Evolutionary conservation across 106 monocot genomes (phyloP).

Genomic region (Xerophyta viscosa): DNA sequence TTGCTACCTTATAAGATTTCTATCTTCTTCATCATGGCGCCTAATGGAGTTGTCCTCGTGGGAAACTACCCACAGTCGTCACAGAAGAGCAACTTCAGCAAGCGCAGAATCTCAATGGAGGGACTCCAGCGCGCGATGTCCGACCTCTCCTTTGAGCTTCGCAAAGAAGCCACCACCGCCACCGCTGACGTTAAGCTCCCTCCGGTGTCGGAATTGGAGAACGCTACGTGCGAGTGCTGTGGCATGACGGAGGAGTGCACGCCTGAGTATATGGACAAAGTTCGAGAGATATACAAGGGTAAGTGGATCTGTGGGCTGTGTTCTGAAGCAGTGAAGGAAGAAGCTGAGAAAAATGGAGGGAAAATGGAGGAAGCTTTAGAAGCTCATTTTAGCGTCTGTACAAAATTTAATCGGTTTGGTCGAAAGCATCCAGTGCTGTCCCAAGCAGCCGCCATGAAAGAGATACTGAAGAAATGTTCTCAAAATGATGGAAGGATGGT

Average conservation of each 20-base stretch:
- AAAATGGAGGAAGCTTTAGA: slow-evolving; percentile 34
- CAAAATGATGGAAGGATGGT: background rate
- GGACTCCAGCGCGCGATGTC: background rate
- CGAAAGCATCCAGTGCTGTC: slow-evolving; percentile 38
- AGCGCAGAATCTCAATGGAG: slow-evolving; percentile 13
- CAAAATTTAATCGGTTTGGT: slow-evolving; percentile 42
- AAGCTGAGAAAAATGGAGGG: slow-evolving; percentile 44
- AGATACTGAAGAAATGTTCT: slow-evolving; percentile 43
- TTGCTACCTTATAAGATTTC: no score
- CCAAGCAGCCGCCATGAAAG: slow-evolving; percentile 51
- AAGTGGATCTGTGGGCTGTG: slow-evolving; percentile 78
- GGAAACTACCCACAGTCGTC: background rate
- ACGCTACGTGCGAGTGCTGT: slow-evolving; percentile 77
- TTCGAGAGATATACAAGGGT: slow-evolving; percentile 45
- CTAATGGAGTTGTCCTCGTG: background rate
- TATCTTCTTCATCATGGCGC: no score
- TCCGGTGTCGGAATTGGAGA: slow-evolving; percentile 40
- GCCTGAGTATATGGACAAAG: slow-evolving; percentile 45
- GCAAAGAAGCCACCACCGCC: slow-evolving; percentile 4
- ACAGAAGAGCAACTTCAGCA: slow-evolving; percentile 1
- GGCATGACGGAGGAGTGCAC: slow-evolving; percentile 89
- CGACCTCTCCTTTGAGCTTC: slow-evolving; percentile 48
- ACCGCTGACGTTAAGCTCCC: slow-evolving; percentile 8
- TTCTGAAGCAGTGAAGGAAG: slow-evolving; percentile 75
- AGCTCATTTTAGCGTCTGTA: slow-evolving; percentile 49